phyloP scores from a whole-genome alignment of 2,329 filamentous ascomycete species.

The Aschersonia sp. region DNA sequence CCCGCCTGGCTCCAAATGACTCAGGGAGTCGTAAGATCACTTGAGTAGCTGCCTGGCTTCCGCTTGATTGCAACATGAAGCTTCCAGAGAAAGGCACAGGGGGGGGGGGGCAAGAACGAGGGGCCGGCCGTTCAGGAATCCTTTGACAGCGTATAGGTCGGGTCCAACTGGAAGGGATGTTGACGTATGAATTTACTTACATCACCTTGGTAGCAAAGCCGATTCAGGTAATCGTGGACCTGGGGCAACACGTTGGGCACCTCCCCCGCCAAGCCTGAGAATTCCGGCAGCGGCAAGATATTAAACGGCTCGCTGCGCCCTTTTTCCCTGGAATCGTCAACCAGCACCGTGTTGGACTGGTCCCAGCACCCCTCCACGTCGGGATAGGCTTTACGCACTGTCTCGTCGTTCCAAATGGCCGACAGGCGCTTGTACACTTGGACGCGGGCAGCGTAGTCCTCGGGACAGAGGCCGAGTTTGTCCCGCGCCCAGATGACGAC shows the following conservation, averaged over 20 bases:
- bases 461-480: slow-evolving; percentile 48
- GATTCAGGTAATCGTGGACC: slow-evolving; percentile 48
- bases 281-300: slow-evolving; percentile 68
- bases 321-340: slow-evolving; percentile 78
- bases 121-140: neutral
- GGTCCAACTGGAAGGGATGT: slow-evolving; percentile 30
- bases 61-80: too few relatives aligned
- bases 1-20: too few relatives aligned
- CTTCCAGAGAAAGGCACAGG: too few relatives aligned
- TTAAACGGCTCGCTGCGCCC: slow-evolving; percentile 74
- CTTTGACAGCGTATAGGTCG: slow-evolving; percentile 9
- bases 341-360: slow-evolving; percentile 75
- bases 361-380: slow-evolving; percentile 41
- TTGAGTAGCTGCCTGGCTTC: too few relatives aligned
- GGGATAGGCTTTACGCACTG: slow-evolving; percentile 30
- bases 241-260: slow-evolving; percentile 32
- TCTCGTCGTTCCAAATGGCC: slow-evolving; percentile 48
- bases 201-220: slow-evolving; percentile 37
- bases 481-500: slow-evolving; percentile 69
- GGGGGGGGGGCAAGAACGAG: too few relatives aligned
- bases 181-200: slow-evolving; percentile 46
- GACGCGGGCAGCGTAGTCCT: slow-evolving; percentile 56
- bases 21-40: too few relatives aligned
- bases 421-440: slow-evolving; percentile 84
- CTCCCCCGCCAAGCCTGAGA: slow-evolving; percentile 33